Conservation (phyloP, 106 monocot genomes). For the Dactylorhiza incarnata region DNA sequence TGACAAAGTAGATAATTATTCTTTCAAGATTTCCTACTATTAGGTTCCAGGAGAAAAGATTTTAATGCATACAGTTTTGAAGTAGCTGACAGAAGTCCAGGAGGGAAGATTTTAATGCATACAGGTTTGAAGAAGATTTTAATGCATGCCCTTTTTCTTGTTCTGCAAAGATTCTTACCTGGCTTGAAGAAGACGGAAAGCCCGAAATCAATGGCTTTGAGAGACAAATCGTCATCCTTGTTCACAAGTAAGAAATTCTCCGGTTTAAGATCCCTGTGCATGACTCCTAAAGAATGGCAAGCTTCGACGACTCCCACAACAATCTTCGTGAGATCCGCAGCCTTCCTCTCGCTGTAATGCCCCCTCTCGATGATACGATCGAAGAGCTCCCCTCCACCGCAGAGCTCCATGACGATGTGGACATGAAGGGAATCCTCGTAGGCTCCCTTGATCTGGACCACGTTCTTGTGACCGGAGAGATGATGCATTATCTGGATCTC, state of each 20-base stretch:
- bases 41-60: no score
- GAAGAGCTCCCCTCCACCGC: slow-evolving; percentile 59
- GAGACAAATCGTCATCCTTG: slow-evolving; percentile 46
- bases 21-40: no score
- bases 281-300: slow-evolving; percentile 60
- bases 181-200: slow-evolving; percentile 74
- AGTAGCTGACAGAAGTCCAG: no score
- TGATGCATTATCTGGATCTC: slow-evolving; percentile 85
- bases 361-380: slow-evolving; percentile 62
- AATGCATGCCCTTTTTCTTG: no score
- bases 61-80: no score
- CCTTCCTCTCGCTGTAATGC: slow-evolving; percentile 65
- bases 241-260: slow-evolving; percentile 58
- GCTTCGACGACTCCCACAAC: slow-evolving; percentile 60
- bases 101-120: no score
- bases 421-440: slow-evolving; percentile 49
- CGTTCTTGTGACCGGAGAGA: slow-evolving; percentile 45
- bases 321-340: slow-evolving; percentile 53
- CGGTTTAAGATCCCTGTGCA: slow-evolving; percentile 67
- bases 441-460: slow-evolving; percentile 55
- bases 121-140: no score
- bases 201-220: slow-evolving; percentile 67
- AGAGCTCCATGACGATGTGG: slow-evolving; percentile 69
- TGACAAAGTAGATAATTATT: no score
- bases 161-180: slow-evolving; percentile 16